Conservation (phyloP, 2,329 filamentous ascomycete genomes). For the Botryotinia convoluta region DNA sequence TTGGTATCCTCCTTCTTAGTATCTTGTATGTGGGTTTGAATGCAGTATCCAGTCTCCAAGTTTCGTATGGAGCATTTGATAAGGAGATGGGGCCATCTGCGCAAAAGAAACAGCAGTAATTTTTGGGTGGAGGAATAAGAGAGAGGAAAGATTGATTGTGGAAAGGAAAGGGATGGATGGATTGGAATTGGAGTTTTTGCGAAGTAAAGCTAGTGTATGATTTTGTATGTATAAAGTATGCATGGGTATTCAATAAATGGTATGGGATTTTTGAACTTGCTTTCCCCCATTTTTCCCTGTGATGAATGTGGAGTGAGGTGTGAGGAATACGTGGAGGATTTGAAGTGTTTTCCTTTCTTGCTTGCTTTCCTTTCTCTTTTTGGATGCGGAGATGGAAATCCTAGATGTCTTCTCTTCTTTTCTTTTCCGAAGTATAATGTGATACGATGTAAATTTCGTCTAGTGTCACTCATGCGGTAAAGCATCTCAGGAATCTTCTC, state of each 20-base stretch:
- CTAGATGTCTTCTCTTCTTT: not conserved
- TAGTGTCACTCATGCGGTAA: no score
- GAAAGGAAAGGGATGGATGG: slow-evolving; percentile 1
- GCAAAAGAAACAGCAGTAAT: slow-evolving; percentile 72
- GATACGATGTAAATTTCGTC: not conserved
- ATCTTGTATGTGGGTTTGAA: slow-evolving; percentile 77
- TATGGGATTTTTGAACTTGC: not conserved
- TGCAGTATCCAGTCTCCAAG: slow-evolving; percentile 76
- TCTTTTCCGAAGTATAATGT: not conserved
- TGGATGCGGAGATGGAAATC: not conserved
- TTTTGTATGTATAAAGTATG: slow-evolving; percentile 20
- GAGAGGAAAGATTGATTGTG: not conserved
- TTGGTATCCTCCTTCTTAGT: slow-evolving; percentile 65
- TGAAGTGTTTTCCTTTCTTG: not conserved
- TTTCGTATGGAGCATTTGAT: slow-evolving; percentile 92
- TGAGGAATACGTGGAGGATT: not conserved
- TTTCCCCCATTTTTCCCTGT: not conserved
- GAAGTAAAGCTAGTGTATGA: slow-evolving; percentile 7
- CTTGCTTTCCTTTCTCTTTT: not conserved
- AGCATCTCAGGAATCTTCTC: no score
- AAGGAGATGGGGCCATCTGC: slow-evolving; percentile 90
- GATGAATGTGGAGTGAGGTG: not conserved
- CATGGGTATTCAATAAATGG: slow-evolving; percentile 10
- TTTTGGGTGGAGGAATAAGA: not conserved
- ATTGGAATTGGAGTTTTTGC: slow-evolving; percentile 7